Conservation (phyloP, 2,329 filamentous ascomycete genomes). For the Colletotrichum camelliae region DNA sequence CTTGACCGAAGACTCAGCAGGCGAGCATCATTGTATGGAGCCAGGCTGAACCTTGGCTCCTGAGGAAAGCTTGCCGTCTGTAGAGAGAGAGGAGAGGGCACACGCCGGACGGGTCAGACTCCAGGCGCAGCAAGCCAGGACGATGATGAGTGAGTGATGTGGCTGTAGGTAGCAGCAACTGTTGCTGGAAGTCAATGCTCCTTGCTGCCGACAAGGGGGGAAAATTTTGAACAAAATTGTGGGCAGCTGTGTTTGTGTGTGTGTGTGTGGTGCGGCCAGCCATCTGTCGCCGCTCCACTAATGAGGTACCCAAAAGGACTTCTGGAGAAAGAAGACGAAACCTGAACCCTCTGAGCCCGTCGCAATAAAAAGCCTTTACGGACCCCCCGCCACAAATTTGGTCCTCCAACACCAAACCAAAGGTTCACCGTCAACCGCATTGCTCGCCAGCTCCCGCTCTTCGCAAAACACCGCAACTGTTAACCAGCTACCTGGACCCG, state of each 20-base stretch:
- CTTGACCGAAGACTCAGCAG: not conserved
- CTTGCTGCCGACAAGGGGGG: not conserved
- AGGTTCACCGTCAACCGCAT: constrained; percentile 16
- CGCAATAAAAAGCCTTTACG: constrained; percentile 19
- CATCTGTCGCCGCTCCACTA: not conserved
- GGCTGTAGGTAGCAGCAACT: not conserved
- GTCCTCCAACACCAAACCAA: not conserved
- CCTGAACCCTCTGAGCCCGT: constrained; percentile 18
- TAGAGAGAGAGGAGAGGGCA: not conserved
- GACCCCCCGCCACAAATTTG: constrained; percentile 2
- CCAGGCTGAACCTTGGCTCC: constrained; percentile 2
- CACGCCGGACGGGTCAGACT: not conserved
- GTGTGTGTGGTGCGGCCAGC: not conserved
- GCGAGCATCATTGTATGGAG: constrained; percentile 10
- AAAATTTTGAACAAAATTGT: constrained; percentile 14
- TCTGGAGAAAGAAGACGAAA: constrained; percentile 15
- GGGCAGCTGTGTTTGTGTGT: constrained; percentile 4
- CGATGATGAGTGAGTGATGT: not conserved
- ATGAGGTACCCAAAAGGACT: constrained; percentile 11
- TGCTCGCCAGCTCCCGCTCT: not conserved
- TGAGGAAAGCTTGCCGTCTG: not conserved
- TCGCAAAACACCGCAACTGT: constrained; percentile 5
- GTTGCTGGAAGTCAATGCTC: not conserved
- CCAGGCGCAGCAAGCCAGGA: not conserved
- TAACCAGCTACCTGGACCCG: constrained; percentile 4